Conservation (phyloP, 2,329 filamentous ascomycete species). For the Aspergillus pseudoviridinutans region DNA sequence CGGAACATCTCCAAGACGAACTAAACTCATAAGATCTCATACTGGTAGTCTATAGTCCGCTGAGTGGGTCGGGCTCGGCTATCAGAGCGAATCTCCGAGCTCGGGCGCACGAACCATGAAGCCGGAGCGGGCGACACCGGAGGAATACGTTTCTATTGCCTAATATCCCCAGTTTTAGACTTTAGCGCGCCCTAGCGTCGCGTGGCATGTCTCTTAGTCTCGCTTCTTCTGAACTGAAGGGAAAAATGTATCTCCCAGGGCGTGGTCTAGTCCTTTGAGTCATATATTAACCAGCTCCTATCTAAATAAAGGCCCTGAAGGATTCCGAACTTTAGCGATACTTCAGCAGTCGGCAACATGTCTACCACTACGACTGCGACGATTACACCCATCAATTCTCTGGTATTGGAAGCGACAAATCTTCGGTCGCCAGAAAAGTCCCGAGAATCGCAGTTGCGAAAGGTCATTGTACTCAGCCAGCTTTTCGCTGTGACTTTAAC, state of each 20-base stretch:
- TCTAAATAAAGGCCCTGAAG: no score
- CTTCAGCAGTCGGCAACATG: background rate
- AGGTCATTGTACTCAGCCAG: slow-evolving; percentile 11
- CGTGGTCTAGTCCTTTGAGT: background rate
- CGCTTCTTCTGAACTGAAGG: background rate
- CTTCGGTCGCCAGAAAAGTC: background rate
- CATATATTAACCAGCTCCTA: background rate
- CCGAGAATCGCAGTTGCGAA: slow-evolving; percentile 1
- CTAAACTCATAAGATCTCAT: no score
- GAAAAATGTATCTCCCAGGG: background rate
- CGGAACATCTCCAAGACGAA: no score
- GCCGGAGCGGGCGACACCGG: no score
- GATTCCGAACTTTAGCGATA: background rate
- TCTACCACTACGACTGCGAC: background rate
- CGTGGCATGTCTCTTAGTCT: background rate
- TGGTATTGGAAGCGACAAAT: background rate
- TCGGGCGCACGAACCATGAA: no score
- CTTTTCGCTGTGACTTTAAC: slow-evolving; percentile 22
- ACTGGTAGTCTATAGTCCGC: background rate
- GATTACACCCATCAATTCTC: background rate
- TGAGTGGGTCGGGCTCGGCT: background rate
- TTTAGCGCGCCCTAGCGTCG: background rate
- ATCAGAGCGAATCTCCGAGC: background rate
- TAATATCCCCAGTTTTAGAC: background rate
- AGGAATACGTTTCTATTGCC: background rate